Evolutionary conservation across 1,139 yeast species (phyloP).

Genomic region (Geotrichum candidum): DNA sequence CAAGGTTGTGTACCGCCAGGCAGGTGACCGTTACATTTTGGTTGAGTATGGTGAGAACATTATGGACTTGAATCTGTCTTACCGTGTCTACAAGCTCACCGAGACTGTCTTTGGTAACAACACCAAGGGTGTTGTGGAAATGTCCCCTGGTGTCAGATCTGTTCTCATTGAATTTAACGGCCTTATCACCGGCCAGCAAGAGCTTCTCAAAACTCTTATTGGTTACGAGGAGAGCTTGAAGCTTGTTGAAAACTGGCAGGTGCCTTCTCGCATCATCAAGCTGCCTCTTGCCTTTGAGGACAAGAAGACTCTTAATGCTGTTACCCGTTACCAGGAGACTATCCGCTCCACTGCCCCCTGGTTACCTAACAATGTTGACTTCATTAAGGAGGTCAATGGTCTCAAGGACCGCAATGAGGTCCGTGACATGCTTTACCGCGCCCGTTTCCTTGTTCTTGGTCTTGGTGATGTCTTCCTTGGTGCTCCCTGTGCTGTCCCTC

Average conservation of each 20-base stretch:
- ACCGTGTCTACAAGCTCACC: conserved; percentile 77
- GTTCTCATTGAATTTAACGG: conserved; percentile 81
- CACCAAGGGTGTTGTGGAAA: conserved; percentile 78
- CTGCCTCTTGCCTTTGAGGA: conserved; percentile 98
- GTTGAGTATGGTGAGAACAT: conserved; percentile 88
- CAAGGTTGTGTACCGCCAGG: conserved; percentile 81
- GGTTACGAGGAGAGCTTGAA: conserved; percentile 71
- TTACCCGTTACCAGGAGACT: conserved; percentile 84
- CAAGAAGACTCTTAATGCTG: conserved; percentile 79
- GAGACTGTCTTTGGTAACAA: conserved; percentile 52
- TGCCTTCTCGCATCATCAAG: conserved; percentile 72
- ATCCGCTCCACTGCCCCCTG: conserved; percentile 92
- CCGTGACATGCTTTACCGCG: conserved; percentile 76
- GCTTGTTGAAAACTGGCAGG: conserved; percentile 75
- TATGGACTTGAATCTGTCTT: conserved; percentile 77
- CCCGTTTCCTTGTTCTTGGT: conserved; percentile 86
- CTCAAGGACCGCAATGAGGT: conserved; percentile 64
- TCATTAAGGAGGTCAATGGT: conserved; percentile 82
- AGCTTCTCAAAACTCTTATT: conserved; percentile 56
- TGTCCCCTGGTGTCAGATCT: conserved; percentile 96
- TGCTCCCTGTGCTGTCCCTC: conserved; percentile 97
- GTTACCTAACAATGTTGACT: conserved; percentile 96
- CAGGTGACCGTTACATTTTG: conserved; percentile 88
- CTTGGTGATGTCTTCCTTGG: conserved; percentile 96
- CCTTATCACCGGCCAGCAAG: conserved; percentile 47